Evolutionary conservation across 31 red algal genomes (phyloP).

Genomic region (Pterothamnion heteromorphum): DNA sequence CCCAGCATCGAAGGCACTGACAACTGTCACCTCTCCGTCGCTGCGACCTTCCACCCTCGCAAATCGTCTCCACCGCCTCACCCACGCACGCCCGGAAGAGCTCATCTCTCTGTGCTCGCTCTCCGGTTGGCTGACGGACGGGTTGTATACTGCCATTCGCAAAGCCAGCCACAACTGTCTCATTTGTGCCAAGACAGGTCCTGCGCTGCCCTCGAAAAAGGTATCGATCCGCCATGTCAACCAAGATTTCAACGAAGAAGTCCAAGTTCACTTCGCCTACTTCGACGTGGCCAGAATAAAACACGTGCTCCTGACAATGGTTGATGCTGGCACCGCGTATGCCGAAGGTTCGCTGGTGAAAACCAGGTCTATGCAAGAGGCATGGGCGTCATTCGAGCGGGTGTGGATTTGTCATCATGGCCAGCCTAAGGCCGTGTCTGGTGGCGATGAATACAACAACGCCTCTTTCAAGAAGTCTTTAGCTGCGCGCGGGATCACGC

Average conservation of each 20-base stretch:
- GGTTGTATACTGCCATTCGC: too few species aligned
- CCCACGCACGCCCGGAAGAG: too few species aligned
- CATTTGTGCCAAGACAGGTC: not conserved
- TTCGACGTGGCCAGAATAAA: not conserved
- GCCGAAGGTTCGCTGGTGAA: not conserved
- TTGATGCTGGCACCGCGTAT: slow-evolving; percentile 13
- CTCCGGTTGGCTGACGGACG: too few species aligned
- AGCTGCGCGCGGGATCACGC: not conserved
- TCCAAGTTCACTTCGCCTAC: slow-evolving; percentile 34
- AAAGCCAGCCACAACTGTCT: not conserved
- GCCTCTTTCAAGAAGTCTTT: not conserved
- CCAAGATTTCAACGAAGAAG: slow-evolving; percentile 31
- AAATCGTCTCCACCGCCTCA: too few species aligned
- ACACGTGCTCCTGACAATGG: not conserved
- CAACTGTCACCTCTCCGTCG: too few species aligned
- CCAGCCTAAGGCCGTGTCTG: not conserved
- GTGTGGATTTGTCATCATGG: slow-evolving; percentile 33
- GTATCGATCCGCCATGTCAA: slow-evolving; percentile 29
- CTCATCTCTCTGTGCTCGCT: too few species aligned
- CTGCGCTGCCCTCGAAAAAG: slow-evolving; percentile 4
- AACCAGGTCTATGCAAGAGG: not conserved
- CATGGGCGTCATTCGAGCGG: not conserved
- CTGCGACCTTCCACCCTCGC: too few species aligned
- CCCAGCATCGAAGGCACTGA: too few species aligned
- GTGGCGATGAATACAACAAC: slow-evolving; percentile 38